Base-by-base conservation (phyloP, 2,329 filamentous ascomycete species). In the Penicillium brevicompactum region DNA sequence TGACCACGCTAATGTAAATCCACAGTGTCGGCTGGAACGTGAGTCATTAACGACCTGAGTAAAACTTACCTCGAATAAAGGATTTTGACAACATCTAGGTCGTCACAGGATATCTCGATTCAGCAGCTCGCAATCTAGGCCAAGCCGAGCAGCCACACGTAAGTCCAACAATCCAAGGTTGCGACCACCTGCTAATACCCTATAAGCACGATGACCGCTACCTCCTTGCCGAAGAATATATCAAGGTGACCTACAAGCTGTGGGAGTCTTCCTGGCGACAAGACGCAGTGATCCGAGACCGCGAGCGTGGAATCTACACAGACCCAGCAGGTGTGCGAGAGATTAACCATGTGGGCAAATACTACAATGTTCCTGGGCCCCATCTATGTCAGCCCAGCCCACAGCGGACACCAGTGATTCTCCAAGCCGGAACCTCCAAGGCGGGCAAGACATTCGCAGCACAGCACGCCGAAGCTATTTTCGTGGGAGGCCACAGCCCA, bases 381-480 rank as follows among this genome's bases (percentile, higher is more conserved):
- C 85, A 89, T 59, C 80, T 89, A 60, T 85, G 83, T 53, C 81
- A 88, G 49, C 87, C 87, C 0, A 82, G 81, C 46, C 87, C 86
- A 0, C 88, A 91, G 63, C 76, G 87, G 3, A 89, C 87, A 1
- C 88, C 88, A 0, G 76, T 90, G 2, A 80, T 90, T 4, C 78
- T 90, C 3, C 88, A 91, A 69, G 88, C 88, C 0, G 88, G 88
- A 0, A 87, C 87, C 0, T 88, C 84, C 0, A 82, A 80, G 47
- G 80, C 86, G 0, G 87, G 87, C 2, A 88, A 87, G 68, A 70
- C 74, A 0, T 90, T 91, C 62, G 87, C 86, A 0, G 85, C 87
- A 0, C 83, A 86, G 60, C 86, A 90, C 66, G 88, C 87, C 0
- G 88, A 91, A 65, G 87, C 82, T 2, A 87, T 90, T 48, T 90